These are phyloP conservation scores for Lenzites betulinus DNA, from an alignment of 768 basidiomycete genomes.

Conservation along the genomic window DNA sequence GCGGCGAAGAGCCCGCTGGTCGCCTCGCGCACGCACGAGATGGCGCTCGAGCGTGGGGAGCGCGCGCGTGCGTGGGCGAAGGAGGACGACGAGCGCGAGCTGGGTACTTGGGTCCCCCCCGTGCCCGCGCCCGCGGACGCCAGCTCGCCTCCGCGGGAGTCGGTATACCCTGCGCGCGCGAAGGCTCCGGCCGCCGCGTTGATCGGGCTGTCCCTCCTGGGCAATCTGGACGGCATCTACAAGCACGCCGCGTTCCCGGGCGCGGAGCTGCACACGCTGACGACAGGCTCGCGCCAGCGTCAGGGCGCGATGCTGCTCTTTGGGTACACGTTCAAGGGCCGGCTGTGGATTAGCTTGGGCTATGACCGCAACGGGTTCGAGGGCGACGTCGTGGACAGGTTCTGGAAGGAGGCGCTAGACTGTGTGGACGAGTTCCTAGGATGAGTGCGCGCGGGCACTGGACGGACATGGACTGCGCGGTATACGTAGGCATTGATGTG, in stretches of 20 bases:
- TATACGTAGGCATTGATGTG: too few relatives aligned
- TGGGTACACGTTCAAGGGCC: conserved; percentile 72
- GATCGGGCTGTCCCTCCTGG: conserved; percentile 80
- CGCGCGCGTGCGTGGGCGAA: conserved; percentile 69
- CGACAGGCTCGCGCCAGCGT: conserved; percentile 83
- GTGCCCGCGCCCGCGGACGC: conserved; percentile 12
- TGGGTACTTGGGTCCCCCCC: conserved; percentile 42
- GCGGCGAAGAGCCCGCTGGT: conserved; percentile 66
- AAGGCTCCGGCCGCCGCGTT: conserved; percentile 61
- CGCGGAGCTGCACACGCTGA: conserved; percentile 69
- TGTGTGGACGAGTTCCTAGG: conserved; percentile 62
- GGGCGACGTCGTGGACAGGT: conserved; percentile 55
- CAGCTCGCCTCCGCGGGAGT: conserved; percentile 20
- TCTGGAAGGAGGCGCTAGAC: conserved; percentile 63
- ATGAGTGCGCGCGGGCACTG: too few relatives aligned
- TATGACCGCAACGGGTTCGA: conserved; percentile 81
- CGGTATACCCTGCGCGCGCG: conserved; percentile 28
- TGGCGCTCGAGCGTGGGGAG: conserved; percentile 62
- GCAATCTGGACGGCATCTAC: conserved; percentile 82
- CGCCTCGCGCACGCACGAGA: conserved; percentile 61
- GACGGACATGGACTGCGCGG: too few relatives aligned
- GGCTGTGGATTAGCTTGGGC: conserved; percentile 77
- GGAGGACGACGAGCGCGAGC: conserved; percentile 69
- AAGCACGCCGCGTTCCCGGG: conserved; percentile 59
- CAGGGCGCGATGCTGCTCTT: conserved; percentile 78